phyloP scores from a whole-genome alignment of 2,329 filamentous ascomycete genomes.

The Lecanicillium sp. region DNA sequence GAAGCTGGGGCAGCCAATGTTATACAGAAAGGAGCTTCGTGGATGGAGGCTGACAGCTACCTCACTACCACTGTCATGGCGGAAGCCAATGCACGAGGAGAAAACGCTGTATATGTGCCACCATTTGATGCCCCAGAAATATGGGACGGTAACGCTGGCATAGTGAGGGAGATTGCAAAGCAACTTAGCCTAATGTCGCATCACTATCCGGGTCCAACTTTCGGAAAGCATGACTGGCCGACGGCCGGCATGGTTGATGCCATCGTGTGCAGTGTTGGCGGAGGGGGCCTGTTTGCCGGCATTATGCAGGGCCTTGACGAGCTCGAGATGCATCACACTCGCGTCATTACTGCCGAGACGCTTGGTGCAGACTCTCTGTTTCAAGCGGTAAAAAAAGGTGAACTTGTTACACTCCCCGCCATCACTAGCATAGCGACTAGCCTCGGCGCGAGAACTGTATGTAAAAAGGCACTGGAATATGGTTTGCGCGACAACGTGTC shows the following conservation, averaged over 20 bases:
- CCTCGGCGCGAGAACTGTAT: slow-evolving; percentile 60
- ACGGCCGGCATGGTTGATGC: slow-evolving; percentile 67
- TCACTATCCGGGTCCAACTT: slow-evolving; percentile 33
- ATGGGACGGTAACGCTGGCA: slow-evolving; percentile 54
- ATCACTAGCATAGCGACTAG: slow-evolving; percentile 68
- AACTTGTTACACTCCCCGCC: slow-evolving; percentile 52
- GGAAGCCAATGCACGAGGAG: slow-evolving; percentile 17
- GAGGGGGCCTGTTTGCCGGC: slow-evolving; percentile 73
- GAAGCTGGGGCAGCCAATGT: slow-evolving; percentile 56
- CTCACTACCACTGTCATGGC: slow-evolving; percentile 46
- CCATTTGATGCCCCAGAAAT: slow-evolving; percentile 60
- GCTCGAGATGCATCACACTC: slow-evolving; percentile 20
- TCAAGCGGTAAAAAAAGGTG: slow-evolving; percentile 44
- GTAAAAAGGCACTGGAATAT: slow-evolving; percentile 32
- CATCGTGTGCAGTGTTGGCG: slow-evolving; percentile 68
- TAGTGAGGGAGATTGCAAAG: slow-evolving; percentile 39
- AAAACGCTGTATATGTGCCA: slow-evolving; percentile 50
- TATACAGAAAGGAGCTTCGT: slow-evolving; percentile 56
- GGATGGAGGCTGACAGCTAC: slow-evolving; percentile 61
- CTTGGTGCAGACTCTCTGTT: slow-evolving; percentile 60
- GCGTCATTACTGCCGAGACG: slow-evolving; percentile 66
- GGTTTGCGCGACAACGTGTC: slow-evolving; percentile 17
- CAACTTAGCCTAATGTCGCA: slow-evolving; percentile 22
- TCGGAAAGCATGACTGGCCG: too few relatives aligned
- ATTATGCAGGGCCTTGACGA: slow-evolving; percentile 54